Evolutionary conservation across 169 alveolate species (phyloP), one percentile per base, ranked within the genome.

Genomic region (Babesia sp.): DNA sequence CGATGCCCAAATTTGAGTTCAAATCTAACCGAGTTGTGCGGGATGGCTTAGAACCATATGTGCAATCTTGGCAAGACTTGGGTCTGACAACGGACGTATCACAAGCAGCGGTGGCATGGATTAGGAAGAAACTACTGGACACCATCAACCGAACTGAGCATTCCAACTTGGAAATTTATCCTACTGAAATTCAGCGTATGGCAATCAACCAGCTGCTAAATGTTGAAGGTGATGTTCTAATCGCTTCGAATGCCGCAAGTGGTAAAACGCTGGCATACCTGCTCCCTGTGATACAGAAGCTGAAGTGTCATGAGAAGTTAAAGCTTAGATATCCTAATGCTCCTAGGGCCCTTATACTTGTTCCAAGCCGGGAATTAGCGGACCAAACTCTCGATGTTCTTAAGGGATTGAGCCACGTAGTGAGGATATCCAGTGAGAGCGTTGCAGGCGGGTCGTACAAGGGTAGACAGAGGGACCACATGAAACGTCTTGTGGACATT

Each of bases 261-360:
- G 87, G 87, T 20, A 79, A 79, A 29, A 79, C 87, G 31, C 36
- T 79, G 46, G 76, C 87, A 9, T 69, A 69, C 42, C 50, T 71
- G 2, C 67, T 79, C 41, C 87, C 87, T 6, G 44, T 79, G 7
- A 69, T 79, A 16, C 83, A 79, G 61, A 58, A 55, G 29, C 83
- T 79, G 22, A 79, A 79, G 44, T 53, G 58, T 28, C 60, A 79
- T 31, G 87, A 79, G 28, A 57, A 34, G 48, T 7, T 2, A 0
- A 60, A 31, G 5, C 56, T 79, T 28, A 28, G 87, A 22, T 58
- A 70, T 26, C 77, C 73, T 18, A 53, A 54, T 31, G 39, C 79
- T 16, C 87, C 87, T 2, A 79, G 87, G 34, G 71, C 75, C 2
- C 67, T 79, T 28, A 61, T 79, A 20, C 26, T 79, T 20, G 83